Evolutionary conservation across 257 asterid genomes (phyloP).

Genomic region (Sherardia arvensis): DNA sequence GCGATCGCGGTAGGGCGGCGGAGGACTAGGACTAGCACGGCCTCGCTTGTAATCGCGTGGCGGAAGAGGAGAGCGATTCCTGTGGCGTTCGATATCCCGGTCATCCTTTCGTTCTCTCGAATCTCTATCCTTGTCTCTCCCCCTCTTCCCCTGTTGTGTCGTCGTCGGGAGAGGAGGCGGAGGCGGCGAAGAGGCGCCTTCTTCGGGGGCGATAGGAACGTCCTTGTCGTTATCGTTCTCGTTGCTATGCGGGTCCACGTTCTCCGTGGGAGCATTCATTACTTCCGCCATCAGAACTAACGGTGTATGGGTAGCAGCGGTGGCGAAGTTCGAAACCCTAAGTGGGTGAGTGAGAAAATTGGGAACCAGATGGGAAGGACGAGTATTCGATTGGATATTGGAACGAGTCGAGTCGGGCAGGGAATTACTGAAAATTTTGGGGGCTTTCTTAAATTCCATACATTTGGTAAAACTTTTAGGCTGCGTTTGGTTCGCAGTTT

Average conservation of each 20-base stretch:
- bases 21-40: slow-evolving; percentile 74
- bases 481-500: no score
- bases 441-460: neutral
- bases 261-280: slow-evolving; percentile 9
- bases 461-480: no score
- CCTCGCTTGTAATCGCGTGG: slow-evolving; percentile 75
- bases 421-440: slow-evolving; percentile 7
- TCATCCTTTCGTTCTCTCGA: slow-evolving; percentile 74
- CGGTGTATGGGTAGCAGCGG: neutral
- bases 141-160: slow-evolving; percentile 26
- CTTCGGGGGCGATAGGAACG: slow-evolving; percentile 24
- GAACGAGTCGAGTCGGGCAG: neutral
- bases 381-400: neutral
- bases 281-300: slow-evolving; percentile 17
- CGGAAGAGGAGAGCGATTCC: slow-evolving; percentile 71
- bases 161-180: slow-evolving; percentile 63
- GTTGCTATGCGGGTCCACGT: slow-evolving; percentile 9
- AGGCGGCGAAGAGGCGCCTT: slow-evolving; percentile 51
- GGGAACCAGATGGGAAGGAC: neutral
- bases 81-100: slow-evolving; percentile 64
- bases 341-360: slow-evolving; percentile 6
- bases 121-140: slow-evolving; percentile 57
- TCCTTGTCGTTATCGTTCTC: neutral
- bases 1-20: slow-evolving; percentile 72
- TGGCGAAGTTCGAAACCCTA: slow-evolving; percentile 11